Percentiles rank a stretch among this genome's conserved stretches.
Conservation (phyloP, 352 stramenopile species). For the Pythium folliculosum region DNA sequence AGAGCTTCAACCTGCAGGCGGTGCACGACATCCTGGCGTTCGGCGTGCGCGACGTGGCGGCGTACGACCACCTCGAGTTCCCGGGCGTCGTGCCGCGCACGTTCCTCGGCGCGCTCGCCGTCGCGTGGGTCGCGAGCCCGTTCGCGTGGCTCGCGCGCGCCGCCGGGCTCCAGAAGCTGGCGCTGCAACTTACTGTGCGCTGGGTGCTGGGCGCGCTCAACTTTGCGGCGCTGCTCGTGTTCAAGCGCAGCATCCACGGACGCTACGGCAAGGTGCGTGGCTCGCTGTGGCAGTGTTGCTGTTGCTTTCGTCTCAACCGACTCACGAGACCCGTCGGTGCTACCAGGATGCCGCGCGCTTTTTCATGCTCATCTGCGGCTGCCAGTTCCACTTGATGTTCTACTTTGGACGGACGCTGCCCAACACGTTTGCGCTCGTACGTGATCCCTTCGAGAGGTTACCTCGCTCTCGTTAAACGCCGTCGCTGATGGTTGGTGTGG, state of each 20-base stretch:
- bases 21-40: conserved; percentile 95
- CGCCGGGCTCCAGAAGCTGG: conserved; percentile 42
- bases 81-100: conserved; percentile 98
- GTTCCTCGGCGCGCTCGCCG: conserved; percentile 90
- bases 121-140: conserved; percentile 53
- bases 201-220: conserved; percentile 63
- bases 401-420: conserved; percentile 96
- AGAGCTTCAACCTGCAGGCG: conserved; percentile 98
- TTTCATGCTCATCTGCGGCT: conserved; percentile 87
- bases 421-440: conserved; percentile 96
- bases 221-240: conserved; percentile 52
- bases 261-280: conserved; percentile 54
- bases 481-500: background rate
- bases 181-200: conserved; percentile 62
- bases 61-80: conserved; percentile 97
- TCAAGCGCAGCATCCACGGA: conserved; percentile 58
- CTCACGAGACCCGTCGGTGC: background rate
- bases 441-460: background rate
- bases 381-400: conserved; percentile 98
- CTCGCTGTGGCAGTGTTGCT: no score
- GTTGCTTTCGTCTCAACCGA: background rate
- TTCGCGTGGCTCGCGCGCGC: conserved; percentile 32
- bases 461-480: background rate
- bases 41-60: conserved; percentile 38
- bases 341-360: conserved; percentile 55